Percentiles rank a stretch among this genome's conserved stretches.
These are phyloP conservation scores for Exophiala lecanii-corni DNA, from an alignment of 2,329 filamentous ascomycete species.

Conservation along the genomic window DNA sequence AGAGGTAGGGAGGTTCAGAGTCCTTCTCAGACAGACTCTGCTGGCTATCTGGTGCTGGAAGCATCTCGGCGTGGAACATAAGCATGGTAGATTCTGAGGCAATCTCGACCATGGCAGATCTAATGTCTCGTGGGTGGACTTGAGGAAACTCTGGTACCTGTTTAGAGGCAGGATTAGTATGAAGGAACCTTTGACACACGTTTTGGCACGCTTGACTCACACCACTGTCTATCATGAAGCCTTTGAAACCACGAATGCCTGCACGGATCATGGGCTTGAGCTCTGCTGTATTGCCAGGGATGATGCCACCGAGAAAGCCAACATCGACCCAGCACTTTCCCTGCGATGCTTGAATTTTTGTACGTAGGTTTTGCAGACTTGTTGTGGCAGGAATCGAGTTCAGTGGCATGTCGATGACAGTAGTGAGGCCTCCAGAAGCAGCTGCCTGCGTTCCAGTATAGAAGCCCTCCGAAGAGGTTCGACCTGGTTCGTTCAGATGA, in stretches of 20 bases:
- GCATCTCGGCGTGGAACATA: constrained; percentile 99
- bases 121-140: constrained; percentile 72
- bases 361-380: constrained; percentile 72
- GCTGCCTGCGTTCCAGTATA: constrained; percentile 90
- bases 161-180: no score
- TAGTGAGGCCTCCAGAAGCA: constrained; percentile 92
- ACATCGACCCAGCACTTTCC: constrained; percentile 98
- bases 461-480: constrained; percentile 98
- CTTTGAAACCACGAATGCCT: constrained; percentile 93
- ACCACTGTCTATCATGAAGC: constrained; percentile 93
- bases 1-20: constrained; percentile 64
- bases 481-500: constrained; percentile 92
- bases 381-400: constrained; percentile 97
- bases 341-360: constrained; percentile 77
- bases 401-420: constrained; percentile 94
- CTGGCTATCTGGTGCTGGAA: constrained; percentile 65
- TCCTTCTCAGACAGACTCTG: constrained; percentile 69
- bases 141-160: constrained; percentile 87
- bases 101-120: constrained; percentile 72
- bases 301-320: constrained; percentile 90
- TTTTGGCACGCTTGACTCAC: no score
- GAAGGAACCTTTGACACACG: no score
- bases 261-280: constrained; percentile 74
- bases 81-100: constrained; percentile 79
- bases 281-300: constrained; percentile 81